phyloP scores from a whole-genome alignment of 495 filamentous ascomycete genomes.

The Aspergillus affinis region DNA sequence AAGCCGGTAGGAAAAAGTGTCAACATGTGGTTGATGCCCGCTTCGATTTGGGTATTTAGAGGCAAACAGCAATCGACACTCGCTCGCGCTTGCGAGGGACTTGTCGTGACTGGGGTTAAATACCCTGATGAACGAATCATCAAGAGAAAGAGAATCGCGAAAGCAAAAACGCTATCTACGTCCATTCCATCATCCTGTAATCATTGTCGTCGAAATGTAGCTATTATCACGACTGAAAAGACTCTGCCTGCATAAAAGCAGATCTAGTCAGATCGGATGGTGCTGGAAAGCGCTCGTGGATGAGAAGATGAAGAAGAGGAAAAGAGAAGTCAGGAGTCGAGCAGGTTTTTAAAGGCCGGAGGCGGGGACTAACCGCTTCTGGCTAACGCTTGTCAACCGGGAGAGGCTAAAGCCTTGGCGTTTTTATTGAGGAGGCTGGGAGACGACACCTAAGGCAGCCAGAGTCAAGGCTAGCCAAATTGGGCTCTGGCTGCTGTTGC shows the following conservation, averaged over 20 bases:
- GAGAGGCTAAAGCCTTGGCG: neutral
- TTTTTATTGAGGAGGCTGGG: neutral
- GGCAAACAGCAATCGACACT: conserved; percentile 37
- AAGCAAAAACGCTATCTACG: neutral
- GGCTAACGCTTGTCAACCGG: neutral
- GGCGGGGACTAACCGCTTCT: neutral
- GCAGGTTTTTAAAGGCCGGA: neutral
- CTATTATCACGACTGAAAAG: neutral
- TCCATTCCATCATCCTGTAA: no score
- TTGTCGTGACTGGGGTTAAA: conserved; percentile 35
- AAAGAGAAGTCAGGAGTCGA: neutral
- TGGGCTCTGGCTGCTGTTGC: no score
- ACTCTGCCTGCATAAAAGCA: neutral
- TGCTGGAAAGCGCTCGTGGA: neutral
- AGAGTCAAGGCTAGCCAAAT: no score
- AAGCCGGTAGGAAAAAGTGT: conserved; percentile 11
- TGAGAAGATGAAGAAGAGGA: neutral
- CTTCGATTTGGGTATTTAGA: conserved; percentile 32
- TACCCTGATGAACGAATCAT: conserved; percentile 17
- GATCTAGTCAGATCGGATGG: neutral
- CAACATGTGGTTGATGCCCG: conserved; percentile 23
- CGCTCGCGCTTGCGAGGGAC: conserved; percentile 26
- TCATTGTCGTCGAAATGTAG: no score
- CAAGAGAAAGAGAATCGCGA: neutral
- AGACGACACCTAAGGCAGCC: neutral